A percentile compares a stretch with the other conserved stretches of the same genome.
Evolutionary conservation across 805 yeast genomes (phyloP).

Genomic region (Zygoascus ofunaensis): DNA sequence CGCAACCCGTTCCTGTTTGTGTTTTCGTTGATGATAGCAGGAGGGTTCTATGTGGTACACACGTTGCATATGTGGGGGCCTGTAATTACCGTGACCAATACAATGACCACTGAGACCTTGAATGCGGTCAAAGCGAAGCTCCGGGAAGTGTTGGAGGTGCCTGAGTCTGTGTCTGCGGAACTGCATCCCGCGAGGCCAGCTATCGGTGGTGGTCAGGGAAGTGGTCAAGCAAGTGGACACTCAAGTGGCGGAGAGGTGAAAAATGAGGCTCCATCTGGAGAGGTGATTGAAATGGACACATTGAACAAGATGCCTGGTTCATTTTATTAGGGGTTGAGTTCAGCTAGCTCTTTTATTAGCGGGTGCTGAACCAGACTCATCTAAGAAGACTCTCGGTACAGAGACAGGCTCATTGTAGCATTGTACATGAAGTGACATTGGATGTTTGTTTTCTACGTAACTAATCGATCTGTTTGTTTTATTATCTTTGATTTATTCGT

Average conservation of each 20-base stretch:
- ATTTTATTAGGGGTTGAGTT: no score
- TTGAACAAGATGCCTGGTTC: not conserved
- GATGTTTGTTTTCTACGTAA: no score
- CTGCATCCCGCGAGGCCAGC: not conserved
- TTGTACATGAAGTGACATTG: no score
- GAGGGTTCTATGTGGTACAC: conserved; percentile 59
- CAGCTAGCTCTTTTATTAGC: no score
- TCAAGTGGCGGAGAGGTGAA: conserved; percentile 10
- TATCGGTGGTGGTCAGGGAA: not conserved
- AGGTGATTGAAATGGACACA: conserved; percentile 1
- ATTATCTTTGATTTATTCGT: no score
- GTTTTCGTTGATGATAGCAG: conserved; percentile 46
- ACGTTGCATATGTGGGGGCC: conserved; percentile 71
- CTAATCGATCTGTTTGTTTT: no score
- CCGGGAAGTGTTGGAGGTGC: conserved; percentile 51
- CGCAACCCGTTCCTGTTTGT: conserved; percentile 74
- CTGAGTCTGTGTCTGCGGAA: not conserved
- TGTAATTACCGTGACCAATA: conserved; percentile 47
- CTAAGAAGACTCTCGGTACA: no score
- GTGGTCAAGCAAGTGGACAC: conserved; percentile 8
- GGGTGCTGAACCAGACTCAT: no score
- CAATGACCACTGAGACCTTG: conserved; percentile 49
- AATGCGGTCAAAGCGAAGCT: conserved; percentile 51
- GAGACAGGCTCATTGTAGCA: no score
- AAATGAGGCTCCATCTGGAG: no score